Conservation (phyloP, 2,329 filamentous ascomycete genomes). For the Diaporthe sp. region DNA sequence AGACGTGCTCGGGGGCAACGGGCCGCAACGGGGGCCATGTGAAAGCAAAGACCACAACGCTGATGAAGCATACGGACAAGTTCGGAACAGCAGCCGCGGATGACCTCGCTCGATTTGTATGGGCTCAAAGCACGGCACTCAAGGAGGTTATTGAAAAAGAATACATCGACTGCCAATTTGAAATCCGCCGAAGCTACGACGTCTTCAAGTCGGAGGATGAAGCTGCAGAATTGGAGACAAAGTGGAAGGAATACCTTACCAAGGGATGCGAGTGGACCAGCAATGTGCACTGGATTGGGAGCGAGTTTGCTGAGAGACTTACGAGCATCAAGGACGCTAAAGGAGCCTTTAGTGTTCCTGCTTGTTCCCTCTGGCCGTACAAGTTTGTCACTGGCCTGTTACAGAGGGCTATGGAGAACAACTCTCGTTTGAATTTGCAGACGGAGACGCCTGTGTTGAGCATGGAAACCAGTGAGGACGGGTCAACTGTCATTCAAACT, state of each 20-base stretch:
- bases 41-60: slow-evolving; percentile 21
- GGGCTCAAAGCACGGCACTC: slow-evolving; percentile 28
- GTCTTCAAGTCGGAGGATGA: slow-evolving; percentile 27
- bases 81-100: slow-evolving; percentile 21
- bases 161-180: slow-evolving; percentile 32
- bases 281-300: slow-evolving; percentile 25
- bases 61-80: slow-evolving; percentile 1
- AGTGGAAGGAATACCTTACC: slow-evolving; percentile 28
- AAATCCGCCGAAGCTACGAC: slow-evolving; percentile 35
- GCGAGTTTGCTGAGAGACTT: slow-evolving; percentile 32
- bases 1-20: slow-evolving; percentile 37
- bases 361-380: slow-evolving; percentile 37
- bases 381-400: slow-evolving; percentile 38
- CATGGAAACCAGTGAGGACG: slow-evolving; percentile 12
- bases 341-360: slow-evolving; percentile 27
- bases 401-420: slow-evolving; percentile 24
- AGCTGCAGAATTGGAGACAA: slow-evolving; percentile 7
- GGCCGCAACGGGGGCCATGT: slow-evolving; percentile 37
- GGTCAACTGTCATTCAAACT: slow-evolving; percentile 24
- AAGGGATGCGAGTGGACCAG: slow-evolving; percentile 33
- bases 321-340: slow-evolving; percentile 32
- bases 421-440: slow-evolving; percentile 29
- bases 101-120: slow-evolving; percentile 31
- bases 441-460: slow-evolving; percentile 36
- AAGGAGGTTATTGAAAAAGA: slow-evolving; percentile 35